Evolutionary conservation across 148 eudicot genomes (phyloP).

Genomic region (Linanthus parryae): DNA sequence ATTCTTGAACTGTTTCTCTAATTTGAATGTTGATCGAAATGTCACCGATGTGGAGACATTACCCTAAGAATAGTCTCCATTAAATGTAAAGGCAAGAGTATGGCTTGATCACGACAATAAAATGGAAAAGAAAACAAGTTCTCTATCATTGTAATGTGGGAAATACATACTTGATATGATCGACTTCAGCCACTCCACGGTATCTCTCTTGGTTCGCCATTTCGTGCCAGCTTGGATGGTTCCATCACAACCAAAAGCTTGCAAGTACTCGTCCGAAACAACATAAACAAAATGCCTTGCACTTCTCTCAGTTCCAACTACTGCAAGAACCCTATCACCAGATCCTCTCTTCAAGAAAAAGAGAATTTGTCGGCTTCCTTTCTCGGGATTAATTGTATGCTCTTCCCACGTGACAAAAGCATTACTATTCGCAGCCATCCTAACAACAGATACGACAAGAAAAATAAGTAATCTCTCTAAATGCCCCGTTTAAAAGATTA

Average conservation of each 20-base stretch:
- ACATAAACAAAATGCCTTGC: constrained; percentile 38
- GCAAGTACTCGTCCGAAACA: constrained; percentile 29
- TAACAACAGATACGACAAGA: not conserved
- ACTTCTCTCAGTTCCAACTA: constrained; percentile 47
- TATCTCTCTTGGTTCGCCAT: constrained; percentile 40
- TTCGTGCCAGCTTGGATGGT: constrained; percentile 14
- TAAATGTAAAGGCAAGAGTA: no score
- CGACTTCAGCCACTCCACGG: constrained; percentile 34
- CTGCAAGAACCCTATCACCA: constrained; percentile 32
- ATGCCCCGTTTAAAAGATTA: no score
- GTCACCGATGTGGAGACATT: no score
- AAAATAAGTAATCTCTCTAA: no score
- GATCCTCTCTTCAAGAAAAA: constrained; percentile 24
- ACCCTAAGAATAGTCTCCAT: no score
- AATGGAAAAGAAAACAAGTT: not conserved
- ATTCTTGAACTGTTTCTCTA: no score
- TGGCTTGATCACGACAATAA: no score
- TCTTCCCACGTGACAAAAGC: constrained; percentile 43
- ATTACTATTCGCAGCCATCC: constrained; percentile 22
- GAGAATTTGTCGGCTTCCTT: constrained; percentile 35
- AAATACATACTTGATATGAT: constrained; percentile 21
- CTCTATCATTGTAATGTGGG: not conserved
- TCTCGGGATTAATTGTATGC: constrained; percentile 24
- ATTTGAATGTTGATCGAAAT: no score
- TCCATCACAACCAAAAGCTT: constrained; percentile 19